A percentile compares a stretch with the other conserved stretches of the same genome.
These are phyloP conservation scores for Crotalaria pallida DNA, from an alignment of 306 rosid species.

Conservation along the genomic window DNA sequence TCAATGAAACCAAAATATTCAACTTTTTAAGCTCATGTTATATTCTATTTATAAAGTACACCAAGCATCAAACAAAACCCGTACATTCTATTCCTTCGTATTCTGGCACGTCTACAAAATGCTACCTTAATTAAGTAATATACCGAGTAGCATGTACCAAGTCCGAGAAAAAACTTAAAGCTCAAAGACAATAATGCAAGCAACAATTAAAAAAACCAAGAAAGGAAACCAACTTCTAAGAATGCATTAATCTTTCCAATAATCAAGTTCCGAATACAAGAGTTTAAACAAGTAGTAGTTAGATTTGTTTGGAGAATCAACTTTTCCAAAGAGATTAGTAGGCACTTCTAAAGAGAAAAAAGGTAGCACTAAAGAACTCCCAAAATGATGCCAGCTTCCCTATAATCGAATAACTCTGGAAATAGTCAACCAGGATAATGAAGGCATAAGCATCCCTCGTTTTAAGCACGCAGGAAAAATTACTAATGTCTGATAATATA, in stretches of 20 bases:
- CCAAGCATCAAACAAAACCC: too few species aligned
- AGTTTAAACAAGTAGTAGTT: background rate
- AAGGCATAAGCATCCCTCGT: background rate
- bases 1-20: too few species aligned
- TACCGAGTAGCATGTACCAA: background rate
- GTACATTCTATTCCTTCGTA: too few species aligned
- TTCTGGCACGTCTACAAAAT: too few species aligned
- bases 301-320: background rate
- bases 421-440: conserved; percentile 31
- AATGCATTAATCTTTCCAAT: background rate
- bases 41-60: too few species aligned
- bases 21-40: too few species aligned
- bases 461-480: background rate
- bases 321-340: conserved; percentile 23
- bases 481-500: conserved; percentile 23
- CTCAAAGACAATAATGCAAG: background rate
- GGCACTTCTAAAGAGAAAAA: conserved; percentile 29
- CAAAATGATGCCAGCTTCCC: conserved; percentile 30
- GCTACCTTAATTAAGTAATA: background rate
- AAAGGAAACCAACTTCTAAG: background rate
- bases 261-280: background rate
- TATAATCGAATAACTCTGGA: conserved; percentile 34
- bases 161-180: background rate
- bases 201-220: background rate
- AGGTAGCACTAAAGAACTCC: conserved; percentile 36